Percentiles rank a stretch among this genome's conserved stretches.
phyloP scores from a whole-genome alignment of 371 early-diverging fungal species.

The Amoeboaphelidium protococcarum region DNA sequence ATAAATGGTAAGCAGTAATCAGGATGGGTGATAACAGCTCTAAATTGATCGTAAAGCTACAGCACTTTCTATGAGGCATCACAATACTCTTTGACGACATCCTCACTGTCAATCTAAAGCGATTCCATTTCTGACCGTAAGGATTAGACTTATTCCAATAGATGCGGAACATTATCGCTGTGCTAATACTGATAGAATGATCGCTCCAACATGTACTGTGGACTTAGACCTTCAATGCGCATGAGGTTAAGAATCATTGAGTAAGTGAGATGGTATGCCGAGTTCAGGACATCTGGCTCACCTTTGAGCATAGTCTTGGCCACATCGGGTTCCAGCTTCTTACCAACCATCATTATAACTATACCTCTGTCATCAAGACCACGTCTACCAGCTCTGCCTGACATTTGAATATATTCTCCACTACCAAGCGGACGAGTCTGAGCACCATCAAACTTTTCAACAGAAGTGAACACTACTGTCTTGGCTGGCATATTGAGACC shows the following conservation, averaged over 20 bases:
- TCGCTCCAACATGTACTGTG: conserved; percentile 78
- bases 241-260: conserved; percentile 97
- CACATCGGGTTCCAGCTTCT: conserved; percentile 79
- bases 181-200: conserved; percentile 95
- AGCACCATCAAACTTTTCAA: conserved; percentile 93
- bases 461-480: conserved; percentile 93
- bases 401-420: conserved; percentile 96
- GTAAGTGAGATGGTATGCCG: conserved; percentile 95
- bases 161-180: conserved; percentile 44
- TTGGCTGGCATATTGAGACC: conserved; percentile 99
- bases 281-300: conserved; percentile 72
- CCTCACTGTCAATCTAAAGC: conserved; percentile 38
- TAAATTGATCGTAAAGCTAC: conserved; percentile 27
- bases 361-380: conserved; percentile 90
- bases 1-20: conserved; percentile 28
- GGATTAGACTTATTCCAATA: too few relatives aligned
- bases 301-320: conserved; percentile 88
- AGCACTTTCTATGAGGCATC: conserved; percentile 44
- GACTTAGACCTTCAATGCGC: conserved; percentile 86
- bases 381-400: conserved; percentile 20
- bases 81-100: conserved; percentile 37
- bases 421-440: conserved; percentile 60
- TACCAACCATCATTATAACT: conserved; percentile 88
- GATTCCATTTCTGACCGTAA: conserved; percentile 24
- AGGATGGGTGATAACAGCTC: conserved; percentile 57